Evolutionary conservation across 352 stramenopile genomes (phyloP), one percentile per base, ranked within the genome.

Genomic region (Globisporangium alternatum): DNA sequence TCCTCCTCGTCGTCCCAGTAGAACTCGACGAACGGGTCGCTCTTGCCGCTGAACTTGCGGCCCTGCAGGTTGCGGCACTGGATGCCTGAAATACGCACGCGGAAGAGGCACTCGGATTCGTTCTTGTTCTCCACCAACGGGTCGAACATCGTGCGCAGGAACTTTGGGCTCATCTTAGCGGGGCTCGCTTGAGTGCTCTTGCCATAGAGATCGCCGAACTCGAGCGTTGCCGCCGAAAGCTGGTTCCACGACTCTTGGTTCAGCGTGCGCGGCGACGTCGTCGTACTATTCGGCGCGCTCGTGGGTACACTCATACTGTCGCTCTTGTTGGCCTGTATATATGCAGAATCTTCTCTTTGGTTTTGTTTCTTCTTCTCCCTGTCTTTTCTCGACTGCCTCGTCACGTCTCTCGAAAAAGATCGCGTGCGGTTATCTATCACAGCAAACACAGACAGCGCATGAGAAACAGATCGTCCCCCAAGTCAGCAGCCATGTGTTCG

Each of bases 21-120:
- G 65, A 96, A 95, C 67, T 95, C 88, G 31, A 96, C 88, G 66
- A 91, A 96, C 17, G 88, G 86, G 70, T 95, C 86, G 59, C 79
- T 90, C 68, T 95, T 95, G 64, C 86, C 83, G 65, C 83, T 90
- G 51, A 96, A 83, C 55, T 88, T 77, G 47, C 86, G 78, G 19
- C 79, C 81, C 61, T 92, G 82, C 15, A 96, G 68, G 68, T 96
- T 96, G 31, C 88, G 85, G 60, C 88, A 96, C 72, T 96, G 88
- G 60, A 96, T 96, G 47, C 86, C 86, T 2, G 82, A 93, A 56
- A 96, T 91, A 3, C 87, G 76, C 51, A 96, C 86, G 45, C 85
- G 83, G 56, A 96, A 96, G 43, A 94, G 71, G 64, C 86, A 93
- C 62, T 92, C 83, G 9, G 74, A 75, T 54, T 89, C 81, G 56